These are phyloP conservation scores for Endoconidiophora polonica DNA, from an alignment of 2,329 filamentous ascomycete genomes.

Conservation along the genomic window DNA sequence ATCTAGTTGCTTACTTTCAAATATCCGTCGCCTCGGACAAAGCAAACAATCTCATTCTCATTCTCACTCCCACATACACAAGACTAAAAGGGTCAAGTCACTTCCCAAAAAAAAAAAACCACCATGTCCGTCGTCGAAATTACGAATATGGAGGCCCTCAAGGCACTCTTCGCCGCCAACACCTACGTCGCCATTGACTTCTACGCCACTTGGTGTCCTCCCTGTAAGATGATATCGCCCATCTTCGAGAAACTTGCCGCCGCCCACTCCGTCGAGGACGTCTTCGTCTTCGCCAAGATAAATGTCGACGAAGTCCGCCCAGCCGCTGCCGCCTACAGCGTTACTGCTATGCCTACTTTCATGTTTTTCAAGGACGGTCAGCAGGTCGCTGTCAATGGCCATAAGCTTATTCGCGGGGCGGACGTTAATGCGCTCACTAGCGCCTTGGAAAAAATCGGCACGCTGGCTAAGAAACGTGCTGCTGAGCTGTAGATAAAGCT, in stretches of 20 bases:
- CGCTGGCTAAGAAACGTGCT: slow-evolving; percentile 20
- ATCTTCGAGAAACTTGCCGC: slow-evolving; percentile 29
- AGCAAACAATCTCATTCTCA: not conserved
- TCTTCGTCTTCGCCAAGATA: slow-evolving; percentile 67
- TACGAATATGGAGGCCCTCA: slow-evolving; percentile 5
- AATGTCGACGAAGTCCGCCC: slow-evolving; percentile 73
- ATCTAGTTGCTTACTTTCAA: too few species aligned
- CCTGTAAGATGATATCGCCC: slow-evolving; percentile 82
- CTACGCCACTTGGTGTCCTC: slow-evolving; percentile 83
- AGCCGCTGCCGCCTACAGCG: slow-evolving; percentile 57
- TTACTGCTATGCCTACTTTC: slow-evolving; percentile 91
- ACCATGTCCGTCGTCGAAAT: slow-evolving; percentile 12
- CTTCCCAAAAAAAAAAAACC: not conserved
- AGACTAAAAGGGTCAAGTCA: not conserved
- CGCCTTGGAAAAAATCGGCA: slow-evolving; percentile 24
- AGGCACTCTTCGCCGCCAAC: slow-evolving; percentile 20
- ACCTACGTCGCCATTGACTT: slow-evolving; percentile 66
- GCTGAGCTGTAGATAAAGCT: slow-evolving; percentile 14
- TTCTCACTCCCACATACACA: not conserved
- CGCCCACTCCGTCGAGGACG: slow-evolving; percentile 24
- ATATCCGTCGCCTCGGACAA: not conserved
- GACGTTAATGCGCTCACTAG: slow-evolving; percentile 17
- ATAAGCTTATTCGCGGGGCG: slow-evolving; percentile 16
- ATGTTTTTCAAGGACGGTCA: slow-evolving; percentile 65
- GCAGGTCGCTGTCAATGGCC: slow-evolving; percentile 18